Base-by-base conservation (phyloP, 805 yeast genomes). In the Suhomyces faveliae region DNA sequence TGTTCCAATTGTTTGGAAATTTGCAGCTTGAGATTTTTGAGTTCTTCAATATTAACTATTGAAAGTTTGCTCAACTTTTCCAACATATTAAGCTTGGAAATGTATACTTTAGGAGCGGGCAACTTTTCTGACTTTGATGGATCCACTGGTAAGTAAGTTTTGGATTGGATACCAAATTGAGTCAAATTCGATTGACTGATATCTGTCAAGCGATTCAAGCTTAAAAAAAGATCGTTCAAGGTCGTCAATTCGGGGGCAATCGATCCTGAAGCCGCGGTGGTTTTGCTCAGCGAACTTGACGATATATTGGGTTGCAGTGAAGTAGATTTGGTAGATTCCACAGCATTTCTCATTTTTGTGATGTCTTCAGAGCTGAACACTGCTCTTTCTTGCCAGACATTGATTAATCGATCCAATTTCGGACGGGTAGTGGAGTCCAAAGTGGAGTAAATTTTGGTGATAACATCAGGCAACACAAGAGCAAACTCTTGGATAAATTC, bases 401-500 rank as follows among this genome's bases (percentile, higher is more conserved):
- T 72, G 4, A 84, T 65, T 21, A 81, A 71, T 45, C 85, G 71
- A 25, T 65, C 70, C 17, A 80, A 71, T 51, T 77, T 80, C 9
- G 75, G 76, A 50, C 74, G 73, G 9, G 77, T 64, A n/a, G 59
- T 45, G 2, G 56, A 47, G 45, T 69, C 73, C 17, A 76, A 60
- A 3, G 56, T 35, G 8, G 58, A 51, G 48, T 64, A 68, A 2
- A 71, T 64, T 5, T 60, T 50, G 3, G 56, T 51, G 42, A 83
- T 53, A 1, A 76, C 74, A 1, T 49, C 44, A 1, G 81, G 80
- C 37, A 84, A 59, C 3, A 76, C 77, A 1, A 62, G 59, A 10
- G 80, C 74, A 64, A 87, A 89, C 2, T 81, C 83, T 7, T 64
- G 67, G 3, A 84, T 64, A 53, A 85, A 84, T 42, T 81, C 87